A percentile compares a stretch with the other conserved stretches of the same genome.
These are phyloP conservation scores for Xylaria grammica DNA, from an alignment of 495 filamentous ascomycete species.

Conservation along the genomic window DNA sequence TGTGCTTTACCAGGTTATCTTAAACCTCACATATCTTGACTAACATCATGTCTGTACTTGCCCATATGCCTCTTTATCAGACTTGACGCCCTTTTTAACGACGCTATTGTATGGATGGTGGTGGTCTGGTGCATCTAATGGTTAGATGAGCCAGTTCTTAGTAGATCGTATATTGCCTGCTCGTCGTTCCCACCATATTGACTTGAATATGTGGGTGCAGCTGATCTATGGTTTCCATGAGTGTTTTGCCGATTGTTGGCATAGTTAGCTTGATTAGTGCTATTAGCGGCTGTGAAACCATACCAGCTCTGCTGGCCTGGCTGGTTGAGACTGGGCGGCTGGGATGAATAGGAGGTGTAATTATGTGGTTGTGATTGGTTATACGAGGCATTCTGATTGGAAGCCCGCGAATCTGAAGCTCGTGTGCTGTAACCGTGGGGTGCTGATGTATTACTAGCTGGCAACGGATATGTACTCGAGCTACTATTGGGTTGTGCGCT, in stretches of 20 bases:
- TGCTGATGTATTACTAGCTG: constrained; percentile 21
- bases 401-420: constrained; percentile 18
- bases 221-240: constrained; percentile 31
- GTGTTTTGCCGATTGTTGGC: constrained; percentile 25
- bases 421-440: constrained; percentile 30
- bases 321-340: constrained; percentile 28
- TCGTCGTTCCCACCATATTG: constrained; percentile 31
- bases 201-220: constrained; percentile 23
- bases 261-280: constrained; percentile 27
- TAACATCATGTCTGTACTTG: neutral
- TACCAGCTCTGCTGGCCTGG: constrained; percentile 36
- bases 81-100: constrained; percentile 2
- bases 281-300: constrained; percentile 26
- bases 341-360: constrained; percentile 31
- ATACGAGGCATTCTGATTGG: constrained; percentile 27
- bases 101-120: no score
- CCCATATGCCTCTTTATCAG: neutral
- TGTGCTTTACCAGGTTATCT: constrained; percentile 9
- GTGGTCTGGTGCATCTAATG: constrained; percentile 18
- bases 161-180: constrained; percentile 34
- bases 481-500: constrained; percentile 20
- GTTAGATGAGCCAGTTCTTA: constrained; percentile 27
- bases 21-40: neutral
- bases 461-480: constrained; percentile 26
- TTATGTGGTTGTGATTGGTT: constrained; percentile 30